phyloP scores from a whole-genome alignment of 1,139 yeast genomes.

The Eremothecium sinecaudum region DNA sequence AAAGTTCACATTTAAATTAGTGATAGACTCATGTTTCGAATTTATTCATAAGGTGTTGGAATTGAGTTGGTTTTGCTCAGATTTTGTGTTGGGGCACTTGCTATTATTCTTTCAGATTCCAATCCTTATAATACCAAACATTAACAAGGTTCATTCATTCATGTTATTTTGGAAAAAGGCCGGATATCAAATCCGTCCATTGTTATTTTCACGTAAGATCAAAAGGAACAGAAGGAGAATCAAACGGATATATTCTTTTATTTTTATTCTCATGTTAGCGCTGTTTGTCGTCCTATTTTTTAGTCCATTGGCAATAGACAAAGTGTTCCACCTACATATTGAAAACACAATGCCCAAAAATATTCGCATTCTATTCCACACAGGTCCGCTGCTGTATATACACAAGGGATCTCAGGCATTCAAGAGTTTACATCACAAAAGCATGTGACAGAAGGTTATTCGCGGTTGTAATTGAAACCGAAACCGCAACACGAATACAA shows the following conservation, averaged over 20 bases:
- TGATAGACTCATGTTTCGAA: slow-evolving; percentile 50
- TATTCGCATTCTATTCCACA: slow-evolving; percentile 2
- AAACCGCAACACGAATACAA: too few relatives aligned
- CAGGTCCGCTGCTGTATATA: background rate
- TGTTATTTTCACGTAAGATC: slow-evolving; percentile 62
- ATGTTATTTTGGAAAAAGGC: slow-evolving; percentile 55
- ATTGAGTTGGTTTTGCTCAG: slow-evolving; percentile 46
- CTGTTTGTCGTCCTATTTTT: slow-evolving; percentile 32
- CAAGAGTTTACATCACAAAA: background rate
- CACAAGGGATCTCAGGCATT: background rate
- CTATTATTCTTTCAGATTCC: slow-evolving; percentile 46
- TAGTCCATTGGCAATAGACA: slow-evolving; percentile 32
- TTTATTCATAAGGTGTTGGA: slow-evolving; percentile 46
- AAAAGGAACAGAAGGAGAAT: slow-evolving; percentile 67
- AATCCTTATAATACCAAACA: slow-evolving; percentile 44
- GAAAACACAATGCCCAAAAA: slow-evolving; percentile 2
- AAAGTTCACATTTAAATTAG: slow-evolving; percentile 40
- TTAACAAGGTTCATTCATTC: slow-evolving; percentile 49
- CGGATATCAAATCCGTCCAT: slow-evolving; percentile 39
- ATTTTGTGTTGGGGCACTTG: slow-evolving; percentile 44
- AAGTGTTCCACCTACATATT: slow-evolving; percentile 2
- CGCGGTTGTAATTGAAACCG: too few relatives aligned
- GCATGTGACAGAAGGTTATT: background rate
- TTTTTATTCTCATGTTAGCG: slow-evolving; percentile 33
- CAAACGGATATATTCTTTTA: slow-evolving; percentile 30